Conservation (phyloP, 78 protist species). For the Dictyostelium citrinum region DNA sequence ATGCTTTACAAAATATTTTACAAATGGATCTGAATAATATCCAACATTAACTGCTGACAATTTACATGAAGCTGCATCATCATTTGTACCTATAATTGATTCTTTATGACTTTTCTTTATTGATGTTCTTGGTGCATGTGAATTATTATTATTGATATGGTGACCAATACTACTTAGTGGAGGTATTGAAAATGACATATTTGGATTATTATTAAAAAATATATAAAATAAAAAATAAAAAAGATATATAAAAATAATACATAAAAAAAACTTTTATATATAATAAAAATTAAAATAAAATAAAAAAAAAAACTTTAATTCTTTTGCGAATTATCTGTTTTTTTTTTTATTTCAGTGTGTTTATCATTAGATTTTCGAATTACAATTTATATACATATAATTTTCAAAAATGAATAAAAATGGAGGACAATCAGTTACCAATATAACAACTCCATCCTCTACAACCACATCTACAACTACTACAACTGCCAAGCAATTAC, state of each 20-base stretch:
- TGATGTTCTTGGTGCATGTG: not conserved
- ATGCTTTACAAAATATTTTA: constrained; percentile 56
- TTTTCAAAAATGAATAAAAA: not conserved
- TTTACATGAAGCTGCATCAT: constrained; percentile 80
- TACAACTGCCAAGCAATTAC: not conserved
- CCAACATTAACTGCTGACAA: constrained; percentile 68
- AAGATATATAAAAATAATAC: not conserved
- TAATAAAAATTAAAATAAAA: not conserved
- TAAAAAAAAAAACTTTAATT: not conserved
- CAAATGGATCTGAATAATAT: constrained; percentile 62
- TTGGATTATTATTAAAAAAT: not conserved
- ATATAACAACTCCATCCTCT: not conserved
- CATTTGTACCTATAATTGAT: constrained; percentile 76
- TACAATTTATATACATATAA: not conserved
- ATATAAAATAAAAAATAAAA: too few relatives aligned
- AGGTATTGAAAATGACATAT: not conserved
- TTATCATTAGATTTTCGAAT: not conserved
- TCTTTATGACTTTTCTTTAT: constrained; percentile 24
- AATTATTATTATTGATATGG: not conserved
- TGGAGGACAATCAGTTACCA: not conserved
- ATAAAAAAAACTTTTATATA: not conserved
- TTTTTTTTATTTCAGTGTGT: not conserved
- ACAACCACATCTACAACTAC: not conserved
- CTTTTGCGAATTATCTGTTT: not conserved
- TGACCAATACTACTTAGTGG: not conserved